Evolutionary conservation across 306 rosid species (phyloP).

Genomic region (Quercus robur): DNA sequence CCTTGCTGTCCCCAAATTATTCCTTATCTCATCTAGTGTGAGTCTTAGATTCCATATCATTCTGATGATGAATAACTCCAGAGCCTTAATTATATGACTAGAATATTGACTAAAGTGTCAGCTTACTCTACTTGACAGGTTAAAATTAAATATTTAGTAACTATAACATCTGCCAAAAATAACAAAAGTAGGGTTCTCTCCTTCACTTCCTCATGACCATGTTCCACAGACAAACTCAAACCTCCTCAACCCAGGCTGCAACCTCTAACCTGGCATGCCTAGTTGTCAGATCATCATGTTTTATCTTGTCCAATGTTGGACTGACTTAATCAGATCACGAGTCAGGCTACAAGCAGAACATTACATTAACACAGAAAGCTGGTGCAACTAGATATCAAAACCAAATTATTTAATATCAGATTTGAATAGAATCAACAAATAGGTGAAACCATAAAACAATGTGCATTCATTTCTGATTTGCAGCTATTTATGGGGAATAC

Average conservation of each 20-base stretch:
- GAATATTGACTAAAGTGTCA: slow-evolving; percentile 3
- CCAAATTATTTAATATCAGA: background rate
- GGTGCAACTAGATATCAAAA: slow-evolving; percentile 17
- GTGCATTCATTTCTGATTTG: background rate
- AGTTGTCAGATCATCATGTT: slow-evolving; percentile 39
- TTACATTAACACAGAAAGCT: slow-evolving; percentile 2
- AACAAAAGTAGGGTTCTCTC: slow-evolving; percentile 11
- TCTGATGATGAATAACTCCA: background rate
- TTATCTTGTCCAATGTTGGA: slow-evolving; percentile 16
- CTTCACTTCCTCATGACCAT: slow-evolving; percentile 23
- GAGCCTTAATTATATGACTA: background rate
- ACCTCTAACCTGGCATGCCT: slow-evolving; percentile 31
- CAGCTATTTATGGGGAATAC: background rate
- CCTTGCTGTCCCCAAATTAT: background rate
- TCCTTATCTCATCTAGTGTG: background rate
- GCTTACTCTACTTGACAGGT: slow-evolving; percentile 2
- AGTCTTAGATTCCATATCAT: background rate
- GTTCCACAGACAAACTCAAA: slow-evolving; percentile 36
- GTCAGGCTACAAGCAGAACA: slow-evolving; percentile 12
- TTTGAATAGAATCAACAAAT: background rate
- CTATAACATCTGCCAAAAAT: background rate
- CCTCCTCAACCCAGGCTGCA: slow-evolving; percentile 32
- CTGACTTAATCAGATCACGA: background rate
- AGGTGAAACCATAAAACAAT: background rate
- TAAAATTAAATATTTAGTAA: slow-evolving; percentile 4